Conservation (phyloP, 345 rosid species). For the Lepidium africanum region DNA sequence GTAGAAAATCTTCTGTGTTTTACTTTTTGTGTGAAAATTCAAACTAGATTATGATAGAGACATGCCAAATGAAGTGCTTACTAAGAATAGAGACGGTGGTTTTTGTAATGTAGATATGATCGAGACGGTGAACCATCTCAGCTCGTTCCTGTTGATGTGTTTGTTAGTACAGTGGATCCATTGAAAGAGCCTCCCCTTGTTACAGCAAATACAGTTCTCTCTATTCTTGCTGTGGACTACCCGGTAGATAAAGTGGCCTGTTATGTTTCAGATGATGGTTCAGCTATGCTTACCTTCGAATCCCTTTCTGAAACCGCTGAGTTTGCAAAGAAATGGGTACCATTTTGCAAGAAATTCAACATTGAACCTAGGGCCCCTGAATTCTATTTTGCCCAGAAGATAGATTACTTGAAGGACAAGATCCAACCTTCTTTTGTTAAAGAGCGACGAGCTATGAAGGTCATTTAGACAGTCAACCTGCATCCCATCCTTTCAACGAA, state of each 20-base stretch:
- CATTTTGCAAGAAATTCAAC: conserved; percentile 95
- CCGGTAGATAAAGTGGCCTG: conserved; percentile 99
- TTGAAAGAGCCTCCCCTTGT: conserved; percentile 95
- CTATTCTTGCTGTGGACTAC: conserved; percentile 96
- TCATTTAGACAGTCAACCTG: conserved; percentile 28
- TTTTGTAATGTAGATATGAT: conserved; percentile 59
- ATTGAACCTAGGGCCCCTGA: conserved; percentile 99
- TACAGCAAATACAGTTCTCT: conserved; percentile 97
- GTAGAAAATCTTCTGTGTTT: background rate
- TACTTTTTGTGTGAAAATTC: background rate
- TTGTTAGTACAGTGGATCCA: conserved; percentile 99
- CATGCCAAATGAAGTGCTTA: background rate
- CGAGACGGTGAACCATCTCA: conserved; percentile 98
- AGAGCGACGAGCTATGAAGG: conserved; percentile 99
- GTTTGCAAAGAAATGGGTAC: conserved; percentile 99
- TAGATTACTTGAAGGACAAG: conserved; percentile 97
- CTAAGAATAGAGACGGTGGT: background rate
- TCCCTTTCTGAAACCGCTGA: conserved; percentile 98
- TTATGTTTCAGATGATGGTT: conserved; percentile 98
- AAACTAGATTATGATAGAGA: background rate
- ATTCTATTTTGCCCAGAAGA: conserved; percentile 96
- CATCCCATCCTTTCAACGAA: conserved; percentile 1
- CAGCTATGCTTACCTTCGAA: conserved; percentile 99
- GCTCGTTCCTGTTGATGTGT: conserved; percentile 87
- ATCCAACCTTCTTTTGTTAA: conserved; percentile 97